A percentile compares a stretch with the other conserved stretches of the same genome.
Conservation (phyloP, 495 filamentous ascomycete species). For the Neurospora terricola region DNA sequence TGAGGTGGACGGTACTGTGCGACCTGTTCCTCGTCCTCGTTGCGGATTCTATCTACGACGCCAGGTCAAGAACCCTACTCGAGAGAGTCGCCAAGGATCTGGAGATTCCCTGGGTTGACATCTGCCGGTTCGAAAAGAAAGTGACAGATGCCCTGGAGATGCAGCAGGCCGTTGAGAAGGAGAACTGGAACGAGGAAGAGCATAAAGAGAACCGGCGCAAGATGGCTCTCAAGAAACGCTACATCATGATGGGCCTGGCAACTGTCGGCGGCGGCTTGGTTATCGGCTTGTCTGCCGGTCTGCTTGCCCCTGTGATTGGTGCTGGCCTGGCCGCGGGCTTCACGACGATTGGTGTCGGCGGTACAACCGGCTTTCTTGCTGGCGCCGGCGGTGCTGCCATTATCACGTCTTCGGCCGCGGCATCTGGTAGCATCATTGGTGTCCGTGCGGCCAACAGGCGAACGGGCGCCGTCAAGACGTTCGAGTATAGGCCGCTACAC, state of each 20-base stretch:
- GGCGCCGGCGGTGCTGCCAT: conserved; percentile 87
- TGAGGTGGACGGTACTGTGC: conserved; percentile 95
- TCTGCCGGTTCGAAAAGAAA: conserved; percentile 93
- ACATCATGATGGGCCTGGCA: conserved; percentile 92
- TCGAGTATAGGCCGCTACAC: conserved; percentile 92
- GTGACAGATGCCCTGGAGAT: conserved; percentile 96
- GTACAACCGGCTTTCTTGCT: conserved; percentile 81
- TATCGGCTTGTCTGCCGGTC: conserved; percentile 87
- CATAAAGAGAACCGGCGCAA: conserved; percentile 87
- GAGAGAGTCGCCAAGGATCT: conserved; percentile 74
- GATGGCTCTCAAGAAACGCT: conserved; percentile 64
- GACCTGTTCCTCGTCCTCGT: conserved; percentile 93
- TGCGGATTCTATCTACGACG: conserved; percentile 88
- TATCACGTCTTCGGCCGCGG: conserved; percentile 82
- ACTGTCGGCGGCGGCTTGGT: conserved; percentile 93
- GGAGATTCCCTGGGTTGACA: conserved; percentile 80
- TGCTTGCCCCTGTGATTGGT: conserved; percentile 89
- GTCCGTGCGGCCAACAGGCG: conserved; percentile 74
- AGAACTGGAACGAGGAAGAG: conserved; percentile 94
- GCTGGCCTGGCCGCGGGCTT: conserved; percentile 91
- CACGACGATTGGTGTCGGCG: conserved; percentile 85
- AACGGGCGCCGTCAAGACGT: conserved; percentile 85
- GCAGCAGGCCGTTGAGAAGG: conserved; percentile 84
- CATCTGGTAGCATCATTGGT: conserved; percentile 78
- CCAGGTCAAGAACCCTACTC: conserved; percentile 75